phyloP scores from a whole-genome alignment of 2,329 filamentous ascomycete genomes.

The Colletotrichum sp. region DNA sequence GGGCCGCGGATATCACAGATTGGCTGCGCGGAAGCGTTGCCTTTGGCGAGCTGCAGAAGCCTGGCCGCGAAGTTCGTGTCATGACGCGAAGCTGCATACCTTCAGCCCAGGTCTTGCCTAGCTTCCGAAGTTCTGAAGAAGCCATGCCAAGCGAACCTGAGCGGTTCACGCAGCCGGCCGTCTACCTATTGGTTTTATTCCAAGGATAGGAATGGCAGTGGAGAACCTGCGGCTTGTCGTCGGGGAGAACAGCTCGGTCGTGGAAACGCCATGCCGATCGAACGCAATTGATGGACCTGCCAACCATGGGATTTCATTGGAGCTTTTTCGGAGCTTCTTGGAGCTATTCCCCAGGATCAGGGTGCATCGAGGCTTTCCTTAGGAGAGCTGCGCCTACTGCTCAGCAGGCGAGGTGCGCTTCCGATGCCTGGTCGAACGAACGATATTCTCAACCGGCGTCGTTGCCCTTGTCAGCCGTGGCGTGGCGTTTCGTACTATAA shows the following conservation, averaged over 20 bases:
- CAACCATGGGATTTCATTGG: background rate
- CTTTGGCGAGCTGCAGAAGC: background rate
- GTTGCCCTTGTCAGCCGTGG: slow-evolving; percentile 1
- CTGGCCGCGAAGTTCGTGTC: background rate
- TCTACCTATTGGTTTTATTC: background rate
- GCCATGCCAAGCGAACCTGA: background rate
- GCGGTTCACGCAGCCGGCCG: background rate
- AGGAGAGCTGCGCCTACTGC: background rate
- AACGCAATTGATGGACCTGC: background rate
- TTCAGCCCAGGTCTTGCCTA: background rate
- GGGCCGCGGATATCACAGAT: background rate
- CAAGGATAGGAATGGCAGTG: background rate
- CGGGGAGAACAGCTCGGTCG: background rate
- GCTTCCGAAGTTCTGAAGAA: background rate
- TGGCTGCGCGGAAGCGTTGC: background rate
- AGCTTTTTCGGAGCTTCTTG: background rate
- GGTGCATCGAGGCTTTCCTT: background rate
- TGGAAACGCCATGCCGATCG: background rate
- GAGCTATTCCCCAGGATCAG: background rate
- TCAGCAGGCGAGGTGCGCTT: background rate
- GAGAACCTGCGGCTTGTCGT: background rate
- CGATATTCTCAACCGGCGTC: background rate
- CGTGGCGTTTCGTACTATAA: background rate
- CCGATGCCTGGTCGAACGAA: background rate
- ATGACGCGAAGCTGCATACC: slow-evolving; percentile 11